Conservation (phyloP, 306 rosid species). For the Vigna nakashimae region DNA sequence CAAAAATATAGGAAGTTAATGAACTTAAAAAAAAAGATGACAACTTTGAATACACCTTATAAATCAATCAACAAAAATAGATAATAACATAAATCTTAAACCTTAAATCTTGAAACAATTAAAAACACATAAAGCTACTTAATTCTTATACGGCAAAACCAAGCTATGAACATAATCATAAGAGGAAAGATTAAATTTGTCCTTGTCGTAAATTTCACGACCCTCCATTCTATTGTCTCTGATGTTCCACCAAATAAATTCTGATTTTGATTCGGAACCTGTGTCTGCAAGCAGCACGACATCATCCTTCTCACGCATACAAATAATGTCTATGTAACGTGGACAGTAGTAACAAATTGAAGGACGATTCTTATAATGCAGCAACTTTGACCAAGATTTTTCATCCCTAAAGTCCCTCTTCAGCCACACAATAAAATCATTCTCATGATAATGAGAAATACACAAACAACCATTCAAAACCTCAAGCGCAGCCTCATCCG, state of each 20-base stretch:
- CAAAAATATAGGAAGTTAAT: no score
- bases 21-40: no score
- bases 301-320: not conserved
- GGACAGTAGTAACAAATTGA: fast-evolving
- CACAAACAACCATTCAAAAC: not conserved
- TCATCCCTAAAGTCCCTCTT: not conserved
- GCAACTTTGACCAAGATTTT: not conserved
- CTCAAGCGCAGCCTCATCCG: not conserved
- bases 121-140: no score
- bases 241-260: not conserved
- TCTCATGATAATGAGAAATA: not conserved
- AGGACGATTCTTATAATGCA: no score
- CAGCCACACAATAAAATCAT: not conserved
- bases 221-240: not conserved
- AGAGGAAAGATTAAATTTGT: not conserved
- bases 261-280: no score
- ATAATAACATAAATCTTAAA: no score
- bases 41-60: no score
- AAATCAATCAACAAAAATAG: no score
- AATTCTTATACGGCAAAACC: no score
- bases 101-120: no score
- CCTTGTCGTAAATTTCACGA: not conserved
- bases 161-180: not conserved
- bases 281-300: not conserved
- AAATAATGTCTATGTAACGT: no score